Evolutionary conservation across 2,329 filamentous ascomycete genomes (phyloP).

Genomic region (Talaromyces piceae): DNA sequence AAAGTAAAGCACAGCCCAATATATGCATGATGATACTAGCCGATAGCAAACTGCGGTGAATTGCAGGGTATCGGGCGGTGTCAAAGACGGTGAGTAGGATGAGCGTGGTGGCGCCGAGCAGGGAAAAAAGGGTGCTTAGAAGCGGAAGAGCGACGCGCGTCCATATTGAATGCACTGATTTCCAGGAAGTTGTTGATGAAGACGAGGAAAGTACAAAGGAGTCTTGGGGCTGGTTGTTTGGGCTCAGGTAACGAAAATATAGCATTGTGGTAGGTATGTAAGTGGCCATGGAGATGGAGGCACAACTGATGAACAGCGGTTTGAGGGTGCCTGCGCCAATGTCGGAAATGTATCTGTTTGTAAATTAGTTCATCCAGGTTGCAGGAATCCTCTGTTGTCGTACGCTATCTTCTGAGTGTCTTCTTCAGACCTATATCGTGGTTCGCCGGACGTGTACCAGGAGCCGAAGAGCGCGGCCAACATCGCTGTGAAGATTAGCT

Average conservation of each 20-base stretch:
- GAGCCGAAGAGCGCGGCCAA: slow-evolving; percentile 8
- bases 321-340: slow-evolving; percentile 11
- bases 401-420: slow-evolving; percentile 10
- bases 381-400: background rate
- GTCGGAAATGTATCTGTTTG: slow-evolving; percentile 8
- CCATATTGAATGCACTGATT: slow-evolving; percentile 1
- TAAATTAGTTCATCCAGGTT: background rate
- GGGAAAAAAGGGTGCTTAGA: slow-evolving; percentile 2
- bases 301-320: slow-evolving; percentile 6
- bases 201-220: background rate
- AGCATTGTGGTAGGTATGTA: slow-evolving; percentile 3
- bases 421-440: slow-evolving; percentile 10
- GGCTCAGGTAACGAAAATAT: slow-evolving; percentile 3
- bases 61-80: slow-evolving; percentile 1
- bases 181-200: background rate
- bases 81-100: slow-evolving; percentile 10
- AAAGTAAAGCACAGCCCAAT: slow-evolving; percentile 5
- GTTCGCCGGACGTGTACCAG: slow-evolving; percentile 7
- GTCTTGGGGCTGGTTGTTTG: background rate
- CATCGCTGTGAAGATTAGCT: slow-evolving; percentile 6
- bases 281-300: slow-evolving; percentile 4
- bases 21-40: slow-evolving; percentile 7
- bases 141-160: slow-evolving; percentile 1
- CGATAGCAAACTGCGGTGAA: slow-evolving; percentile 2
- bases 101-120: slow-evolving; percentile 4